Percentiles rank a stretch among this genome's conserved stretches.
These are phyloP conservation scores for Pistacia atlantica DNA, from an alignment of 345 rosid species.

Conservation along the genomic window DNA sequence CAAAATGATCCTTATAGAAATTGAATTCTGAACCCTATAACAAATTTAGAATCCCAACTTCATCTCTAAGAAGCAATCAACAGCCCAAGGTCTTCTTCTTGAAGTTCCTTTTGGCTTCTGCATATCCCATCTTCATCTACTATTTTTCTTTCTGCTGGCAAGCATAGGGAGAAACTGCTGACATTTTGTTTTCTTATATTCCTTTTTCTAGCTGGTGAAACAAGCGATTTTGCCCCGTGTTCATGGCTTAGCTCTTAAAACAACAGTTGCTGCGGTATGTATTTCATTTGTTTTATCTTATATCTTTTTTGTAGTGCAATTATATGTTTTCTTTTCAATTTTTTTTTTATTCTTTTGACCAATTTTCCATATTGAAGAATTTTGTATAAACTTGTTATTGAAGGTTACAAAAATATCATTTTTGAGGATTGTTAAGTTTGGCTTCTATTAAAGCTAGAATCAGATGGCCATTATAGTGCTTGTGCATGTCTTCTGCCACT, in stretches of 20 bases:
- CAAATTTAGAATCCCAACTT: background rate
- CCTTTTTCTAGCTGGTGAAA: slow-evolving; percentile 69
- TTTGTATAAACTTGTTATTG: background rate
- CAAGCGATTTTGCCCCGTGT: slow-evolving; percentile 92
- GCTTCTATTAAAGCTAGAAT: slow-evolving; percentile 9
- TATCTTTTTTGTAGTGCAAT: background rate
- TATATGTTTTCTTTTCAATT: background rate
- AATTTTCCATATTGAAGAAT: background rate
- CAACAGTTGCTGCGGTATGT: slow-evolving; percentile 97
- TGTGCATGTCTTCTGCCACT: background rate
- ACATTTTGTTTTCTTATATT: slow-evolving; percentile 13
- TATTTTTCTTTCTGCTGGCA: background rate
- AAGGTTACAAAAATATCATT: background rate
- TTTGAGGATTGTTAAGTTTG: background rate
- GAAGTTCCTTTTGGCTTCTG: background rate
- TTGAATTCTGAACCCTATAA: background rate
- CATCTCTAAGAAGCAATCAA: background rate
- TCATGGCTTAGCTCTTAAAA: slow-evolving; percentile 94
- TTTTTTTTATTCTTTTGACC: background rate
- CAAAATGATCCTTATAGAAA: background rate
- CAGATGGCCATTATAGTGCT: background rate
- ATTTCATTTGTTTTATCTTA: background rate
- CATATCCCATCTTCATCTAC: slow-evolving; percentile 5
- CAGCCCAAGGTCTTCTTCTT: background rate
- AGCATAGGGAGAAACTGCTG: background rate